Evolutionary conservation across 2,329 filamentous ascomycete genomes (phyloP), one percentile per base, ranked within the genome.

Genomic region (Gliomastix tumulicola): DNA sequence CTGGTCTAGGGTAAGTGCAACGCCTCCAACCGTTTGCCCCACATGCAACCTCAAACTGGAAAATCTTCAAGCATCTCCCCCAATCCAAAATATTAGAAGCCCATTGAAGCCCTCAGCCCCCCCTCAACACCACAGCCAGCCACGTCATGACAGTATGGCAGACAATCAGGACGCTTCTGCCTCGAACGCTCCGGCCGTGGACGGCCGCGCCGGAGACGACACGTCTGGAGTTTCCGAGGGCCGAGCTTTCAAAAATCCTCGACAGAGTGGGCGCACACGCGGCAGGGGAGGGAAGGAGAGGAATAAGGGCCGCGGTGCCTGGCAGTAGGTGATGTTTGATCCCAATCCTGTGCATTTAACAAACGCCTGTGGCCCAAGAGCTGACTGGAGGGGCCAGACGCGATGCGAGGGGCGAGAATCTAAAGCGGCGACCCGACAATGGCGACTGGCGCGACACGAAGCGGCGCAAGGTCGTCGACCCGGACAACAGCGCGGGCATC

Each of bases 401-500:
- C 56, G 57, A 41, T 41, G 21, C 23, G 49, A 63, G 60, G 34
- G 57, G 60, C 21, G 43, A 57, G 40, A 53, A 56, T 16, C n/a
- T n/a, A 13, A 28, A 28, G 25, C 25, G 25, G 17, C 13, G 17
- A 12, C 13, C 13, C 25, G 25, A 16, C n/a, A 28, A 9, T 33
- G 49, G 48, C 38, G 61, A 63, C 43, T 63, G 63, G 51, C 59
- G 57, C 44, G 55, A 59, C 47, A 54, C 56, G 43, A 66, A 66
- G 50, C 62, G 62, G 34, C 56, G 60, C 39, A 66, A 65, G 53
- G 46, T 60, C 38, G 56, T 56, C 46, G 25, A 16, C 10, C 13
- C 13, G 7, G 25, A 28, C 13, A 16, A 28, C 17, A 16, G 25
- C 7, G 11, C 11, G 13, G 16, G 25, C 25, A 28, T n/a, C 13